Percentiles rank a stretch among this genome's conserved stretches.
Evolutionary conservation across 2,329 filamentous ascomycete species (phyloP).

Genomic region (Aspergillus viridinutans): DNA sequence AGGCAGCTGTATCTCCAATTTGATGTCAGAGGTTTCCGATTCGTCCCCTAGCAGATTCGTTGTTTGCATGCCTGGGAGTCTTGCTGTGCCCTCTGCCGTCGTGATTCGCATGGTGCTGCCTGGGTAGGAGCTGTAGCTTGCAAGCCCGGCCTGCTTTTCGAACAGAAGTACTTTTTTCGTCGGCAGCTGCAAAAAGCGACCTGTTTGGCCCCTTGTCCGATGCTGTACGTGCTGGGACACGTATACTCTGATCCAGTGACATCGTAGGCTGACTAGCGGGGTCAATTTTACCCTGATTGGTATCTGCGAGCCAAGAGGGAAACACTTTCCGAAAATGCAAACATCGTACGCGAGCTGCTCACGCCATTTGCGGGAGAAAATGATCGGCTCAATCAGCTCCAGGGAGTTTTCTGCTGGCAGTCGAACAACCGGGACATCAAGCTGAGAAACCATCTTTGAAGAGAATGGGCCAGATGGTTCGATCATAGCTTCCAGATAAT

Average conservation of each 20-base stretch:
- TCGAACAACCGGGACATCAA: constrained; percentile 78
- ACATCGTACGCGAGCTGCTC: constrained; percentile 95
- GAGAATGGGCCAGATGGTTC: constrained; percentile 87
- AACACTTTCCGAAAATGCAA: constrained; percentile 91
- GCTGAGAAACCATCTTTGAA: constrained; percentile 74
- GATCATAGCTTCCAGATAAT: constrained; percentile 78
- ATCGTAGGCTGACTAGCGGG: constrained; percentile 85
- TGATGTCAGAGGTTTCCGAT: constrained; percentile 86
- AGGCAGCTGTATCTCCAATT: constrained; percentile 87
- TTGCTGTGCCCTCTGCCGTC: constrained; percentile 73
- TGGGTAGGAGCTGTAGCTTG: constrained; percentile 67
- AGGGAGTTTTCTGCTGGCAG: constrained; percentile 82
- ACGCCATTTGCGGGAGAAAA: constrained; percentile 89
- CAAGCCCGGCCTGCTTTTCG: constrained; percentile 79
- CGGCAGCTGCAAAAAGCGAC: constrained; percentile 77
- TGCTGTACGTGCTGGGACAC: constrained; percentile 90
- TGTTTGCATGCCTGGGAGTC: constrained; percentile 55
- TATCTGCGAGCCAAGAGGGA: constrained; percentile 80
- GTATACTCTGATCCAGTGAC: constrained; percentile 86
- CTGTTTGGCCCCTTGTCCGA: constrained; percentile 72
- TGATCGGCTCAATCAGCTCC: constrained; percentile 88
- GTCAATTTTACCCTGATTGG: constrained; percentile 93
- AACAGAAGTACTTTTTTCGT: constrained; percentile 80
- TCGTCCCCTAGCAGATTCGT: constrained; percentile 78
- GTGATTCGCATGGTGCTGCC: constrained; percentile 72